Evolutionary conservation across 2,329 filamentous ascomycete genomes (phyloP), one percentile per base, ranked within the genome.

Genomic region (Fusarium sp.): DNA sequence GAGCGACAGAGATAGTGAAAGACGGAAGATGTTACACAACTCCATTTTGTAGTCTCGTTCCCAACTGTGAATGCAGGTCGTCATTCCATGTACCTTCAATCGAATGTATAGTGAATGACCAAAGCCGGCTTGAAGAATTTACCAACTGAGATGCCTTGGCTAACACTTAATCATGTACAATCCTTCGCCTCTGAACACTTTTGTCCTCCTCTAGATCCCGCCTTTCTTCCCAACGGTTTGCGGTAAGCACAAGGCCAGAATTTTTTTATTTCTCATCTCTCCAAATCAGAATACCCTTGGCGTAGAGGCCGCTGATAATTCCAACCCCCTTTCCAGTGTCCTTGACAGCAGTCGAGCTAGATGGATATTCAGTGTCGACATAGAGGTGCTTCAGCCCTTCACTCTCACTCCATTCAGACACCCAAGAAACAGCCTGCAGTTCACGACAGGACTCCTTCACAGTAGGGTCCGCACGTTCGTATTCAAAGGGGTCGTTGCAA

Each of bases 241-340:
- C 2, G 14, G 29, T 29, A 4, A 38, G 12, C 33, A 19, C 14
- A 35, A 3, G 21, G 2, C 35, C 18, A 31, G 18, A 4, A 21
- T 9, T 5, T 3, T 27, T 37, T 21, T 42, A 67, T 19, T 56
- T 46, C 1, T 19, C 11, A 4, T 69, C 76, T 27, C 66, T 73
- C 79, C 78, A 80, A 5, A 78, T 72, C 37, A 80, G 25, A 6
- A 81, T 66, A 0, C 82, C 82, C 51, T 79, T 83, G 1, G 78
- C 81, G 29, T 84, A 84, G 15, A 84, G 61, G 3, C 82, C 82
- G 1, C 79, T 65, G 10, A 83, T 72, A 3, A 84, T 79, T 3
- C 82, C 82, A 1, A 82, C 67, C 4, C 77, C 77, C 29, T 76
- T 70, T 16, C 66, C 60, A 0, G 70, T 64, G 59, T 83, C 82